Base-by-base conservation (phyloP, 148 eudicot genomes). In the Drosera capensis region DNA sequence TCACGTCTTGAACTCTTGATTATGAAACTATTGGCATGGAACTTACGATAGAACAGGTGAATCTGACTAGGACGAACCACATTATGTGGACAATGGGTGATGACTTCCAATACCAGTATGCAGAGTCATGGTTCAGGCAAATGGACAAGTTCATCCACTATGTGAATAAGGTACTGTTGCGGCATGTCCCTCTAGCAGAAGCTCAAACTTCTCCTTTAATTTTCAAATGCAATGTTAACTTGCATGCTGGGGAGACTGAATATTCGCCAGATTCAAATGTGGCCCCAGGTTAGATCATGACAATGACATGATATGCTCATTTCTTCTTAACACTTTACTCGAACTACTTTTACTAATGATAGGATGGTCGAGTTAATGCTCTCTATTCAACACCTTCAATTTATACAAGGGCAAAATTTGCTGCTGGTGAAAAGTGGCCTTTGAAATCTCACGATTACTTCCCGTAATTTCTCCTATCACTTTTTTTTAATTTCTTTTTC, bases 71-170 rank as follows among this genome's bases (percentile, higher is more conserved):
- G 52, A 71, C 94, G 48, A 79, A 79, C 66, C 94, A 86, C 65
- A 77, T 86, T 23, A 86, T 86, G 94, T 86, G 96, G 96, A 82
- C 96, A 20, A 86, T 86, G 96, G 96, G 96, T 29, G 96, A 66
- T 47, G 96, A 86, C 57, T 86, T 86, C 71, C 53, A 54, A 46
- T 86, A 86, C 58, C 85, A 79, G 58, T 73, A 82, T 73, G 96
- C 96, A 11, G 96, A 86, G 71, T 48, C 85, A 25, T 86, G 96
- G 96, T 86, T 79, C 82, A 82, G 68, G 74, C 80, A 74, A 52
- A 79, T 86, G 96, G 96, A 86, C 67, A 86, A 82, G 58, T 55
- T 86, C 23, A 79, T 86, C 52, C 82, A 86, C 57, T 67, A 86
- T 59, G 94, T 86, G 44, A 86, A 82, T 67, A 73, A 68, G 79